Evolutionary conservation across 352 stramenopile genomes (phyloP).

Genomic region (Stephanocyclus meneghinianus): DNA sequence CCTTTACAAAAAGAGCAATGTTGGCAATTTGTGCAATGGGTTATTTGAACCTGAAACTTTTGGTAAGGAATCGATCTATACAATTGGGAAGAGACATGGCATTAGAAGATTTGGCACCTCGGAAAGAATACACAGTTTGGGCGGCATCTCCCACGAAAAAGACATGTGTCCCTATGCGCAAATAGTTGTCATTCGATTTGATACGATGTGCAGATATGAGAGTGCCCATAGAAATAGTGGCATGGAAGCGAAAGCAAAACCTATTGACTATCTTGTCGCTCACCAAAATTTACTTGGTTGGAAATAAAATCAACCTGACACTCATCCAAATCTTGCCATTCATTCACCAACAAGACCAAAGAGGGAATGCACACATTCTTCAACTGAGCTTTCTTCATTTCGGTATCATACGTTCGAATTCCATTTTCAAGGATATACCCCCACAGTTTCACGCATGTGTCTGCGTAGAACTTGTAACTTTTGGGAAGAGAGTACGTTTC

Average conservation of each 20-base stretch:
- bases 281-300: slow-evolving; percentile 38
- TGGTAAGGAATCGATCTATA: slow-evolving; percentile 39
- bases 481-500: slow-evolving; percentile 18
- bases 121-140: slow-evolving; percentile 58
- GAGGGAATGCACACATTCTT: slow-evolving; percentile 36
- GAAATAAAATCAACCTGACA: slow-evolving; percentile 52
- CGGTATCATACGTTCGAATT: slow-evolving; percentile 39
- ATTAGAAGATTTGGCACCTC: slow-evolving; percentile 44
- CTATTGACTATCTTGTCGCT: background rate
- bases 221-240: background rate
- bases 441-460: slow-evolving; percentile 30
- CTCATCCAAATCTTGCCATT: slow-evolving; percentile 55
- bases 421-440: slow-evolving; percentile 19
- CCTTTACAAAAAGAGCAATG: slow-evolving; percentile 56
- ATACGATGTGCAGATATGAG: no score
- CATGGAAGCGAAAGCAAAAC: no score
- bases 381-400: slow-evolving; percentile 53
- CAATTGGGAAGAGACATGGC: slow-evolving; percentile 46
- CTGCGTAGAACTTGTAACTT: slow-evolving; percentile 44
- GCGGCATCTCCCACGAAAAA: slow-evolving; percentile 64
- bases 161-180: slow-evolving; percentile 21
- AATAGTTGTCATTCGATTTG: no score
- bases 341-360: slow-evolving; percentile 52
- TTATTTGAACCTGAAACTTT: slow-evolving; percentile 61
- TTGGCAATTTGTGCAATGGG: slow-evolving; percentile 61